Base-by-base conservation (phyloP, 169 alveolate species). In the Eimeria maxima region DNA sequence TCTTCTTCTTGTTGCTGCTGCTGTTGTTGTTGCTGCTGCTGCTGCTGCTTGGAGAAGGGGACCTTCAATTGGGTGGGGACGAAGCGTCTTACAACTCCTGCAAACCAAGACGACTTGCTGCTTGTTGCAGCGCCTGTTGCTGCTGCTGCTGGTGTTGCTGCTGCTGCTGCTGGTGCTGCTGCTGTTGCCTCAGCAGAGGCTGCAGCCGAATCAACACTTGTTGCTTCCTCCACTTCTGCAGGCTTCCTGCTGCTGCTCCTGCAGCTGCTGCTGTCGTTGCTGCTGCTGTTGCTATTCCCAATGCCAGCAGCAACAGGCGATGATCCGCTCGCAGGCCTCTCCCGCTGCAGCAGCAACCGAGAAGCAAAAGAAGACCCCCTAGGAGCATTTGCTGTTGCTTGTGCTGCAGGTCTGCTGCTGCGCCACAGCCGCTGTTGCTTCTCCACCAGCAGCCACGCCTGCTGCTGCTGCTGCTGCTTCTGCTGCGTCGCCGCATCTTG, bases 121-220 rank as follows among this genome's bases (percentile, higher is more conserved):
- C 8, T 67, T 24, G 76, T 45, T 67, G 76, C 76, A n/a, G 76
- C 76, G 10, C 45, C 45, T 14, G 16, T 29, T 74, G 86, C 42
- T 74, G 86, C 86, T 74, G 86, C 86, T 74, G 86, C 86, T 74
- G 60, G 29, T 74, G 84, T 50, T 80, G 90, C 60, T 42, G 65
- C 71, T 42, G 65, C 71, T 50, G 42, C 24, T 50, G 44, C 71
- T 80, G 45, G 60, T 74, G 86, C 60, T 74, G 60, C 55, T 74
- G 84, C 90, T 80, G 90, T 33, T 42, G 65, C 71, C 14, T 44
- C 90, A 20, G 67, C 44, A n/a, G 44, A 50, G 47, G 45, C 90
- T 45, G 90, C 63, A 3, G 47, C 71, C 6, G 42, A 42, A 33
- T 7, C 27, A 2, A 3, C 20, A 1, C 8, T 45, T 67, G 76